Evolutionary conservation across 2,329 filamentous ascomycete genomes (phyloP).

Genomic region (Lasiodiplodia theobromae): DNA sequence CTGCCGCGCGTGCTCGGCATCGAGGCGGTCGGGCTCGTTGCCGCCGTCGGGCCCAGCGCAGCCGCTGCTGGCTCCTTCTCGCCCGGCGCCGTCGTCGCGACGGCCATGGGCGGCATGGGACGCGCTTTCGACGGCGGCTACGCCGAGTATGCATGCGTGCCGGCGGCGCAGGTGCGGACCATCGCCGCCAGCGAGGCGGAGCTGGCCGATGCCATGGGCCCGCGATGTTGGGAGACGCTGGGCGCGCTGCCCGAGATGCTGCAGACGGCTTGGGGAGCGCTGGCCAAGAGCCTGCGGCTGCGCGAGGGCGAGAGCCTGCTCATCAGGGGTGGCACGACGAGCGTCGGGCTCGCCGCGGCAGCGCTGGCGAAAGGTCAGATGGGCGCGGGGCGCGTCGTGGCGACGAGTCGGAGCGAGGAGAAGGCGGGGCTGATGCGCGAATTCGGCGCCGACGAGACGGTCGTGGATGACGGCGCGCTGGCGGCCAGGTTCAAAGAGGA

Average conservation of each 20-base stretch:
- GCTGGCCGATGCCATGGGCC: slow-evolving; percentile 21
- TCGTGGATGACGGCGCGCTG: slow-evolving; percentile 54
- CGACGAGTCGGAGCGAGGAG: slow-evolving; percentile 44
- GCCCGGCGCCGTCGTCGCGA: slow-evolving; percentile 53
- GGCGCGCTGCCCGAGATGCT: slow-evolving; percentile 61
- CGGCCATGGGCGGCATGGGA: slow-evolving; percentile 40
- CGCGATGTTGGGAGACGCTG: slow-evolving; percentile 52
- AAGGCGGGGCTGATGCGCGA: slow-evolving; percentile 49
- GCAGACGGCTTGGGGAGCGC: slow-evolving; percentile 57
- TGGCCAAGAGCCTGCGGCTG: slow-evolving; percentile 51
- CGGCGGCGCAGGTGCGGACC: slow-evolving; percentile 72
- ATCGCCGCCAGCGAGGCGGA: slow-evolving; percentile 71
- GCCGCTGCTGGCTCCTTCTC: slow-evolving; percentile 35
- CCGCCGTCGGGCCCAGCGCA: slow-evolving; percentile 43
- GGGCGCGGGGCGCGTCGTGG: slow-evolving; percentile 47
- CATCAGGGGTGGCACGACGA: slow-evolving; percentile 59
- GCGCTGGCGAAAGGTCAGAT: slow-evolving; percentile 51
- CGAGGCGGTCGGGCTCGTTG: slow-evolving; percentile 54
- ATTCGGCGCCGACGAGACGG: slow-evolving; percentile 52
- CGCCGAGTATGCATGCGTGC: slow-evolving; percentile 57
- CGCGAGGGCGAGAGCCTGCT: slow-evolving; percentile 52
- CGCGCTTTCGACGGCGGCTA: slow-evolving; percentile 57
- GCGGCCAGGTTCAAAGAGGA: slow-evolving; percentile 44
- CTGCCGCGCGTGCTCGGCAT: slow-evolving; percentile 58
- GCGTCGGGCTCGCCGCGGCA: slow-evolving; percentile 56